Base-by-base conservation (phyloP, 345 rosid genomes). In the Eucalyptus tenuipes region DNA sequence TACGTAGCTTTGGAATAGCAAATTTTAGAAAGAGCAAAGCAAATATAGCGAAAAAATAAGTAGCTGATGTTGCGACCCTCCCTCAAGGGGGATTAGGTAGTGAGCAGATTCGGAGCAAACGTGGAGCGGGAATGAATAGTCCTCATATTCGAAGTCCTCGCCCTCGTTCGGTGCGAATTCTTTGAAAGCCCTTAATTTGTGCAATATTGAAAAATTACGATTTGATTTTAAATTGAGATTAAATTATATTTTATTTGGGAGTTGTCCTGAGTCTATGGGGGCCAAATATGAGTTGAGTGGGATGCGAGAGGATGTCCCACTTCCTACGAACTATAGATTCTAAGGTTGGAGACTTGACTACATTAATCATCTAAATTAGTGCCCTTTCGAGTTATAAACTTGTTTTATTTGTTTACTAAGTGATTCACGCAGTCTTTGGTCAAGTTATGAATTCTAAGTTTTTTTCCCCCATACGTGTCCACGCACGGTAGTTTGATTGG, bases 221-320 rank as follows among this genome's bases (percentile, higher is more conserved):
- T 13, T 61, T 61, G 17, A 61, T 61, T 61, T 27, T 59, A 59
- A 59, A 59, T 25, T 25, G 14, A 59, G n/a, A 59, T 59, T 25
- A 29, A 13, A 59, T 5, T 59, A 1, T 61, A 61, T 61, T n/a
- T 13, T 27, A 61, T 29, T 61, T 4, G 33, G 33, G 8, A 25
- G 8, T 61, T 29, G 68, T 13, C 8, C 0, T 0, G 0, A 29
- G 15, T 13, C 13, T 61, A 29, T 13, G 29, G 4, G 16, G 68
- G 17, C 8, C 68, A 13, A 29, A 27, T 4, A 61, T 27, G 33
- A 61, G 33, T 29, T 0, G 15, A 29, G 68, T 29, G 17, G 17
- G 68, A 6, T 14, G 16, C 5, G 0, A 1, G 68, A 61, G 68
- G 16, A 12, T 29, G 68, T 12, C 68, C 16, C 33, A 4, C 33